A percentile compares a stretch with the other conserved stretches of the same genome.
Conservation (phyloP, 768 basidiomycete species). For the Cubamyces lactineus region DNA sequence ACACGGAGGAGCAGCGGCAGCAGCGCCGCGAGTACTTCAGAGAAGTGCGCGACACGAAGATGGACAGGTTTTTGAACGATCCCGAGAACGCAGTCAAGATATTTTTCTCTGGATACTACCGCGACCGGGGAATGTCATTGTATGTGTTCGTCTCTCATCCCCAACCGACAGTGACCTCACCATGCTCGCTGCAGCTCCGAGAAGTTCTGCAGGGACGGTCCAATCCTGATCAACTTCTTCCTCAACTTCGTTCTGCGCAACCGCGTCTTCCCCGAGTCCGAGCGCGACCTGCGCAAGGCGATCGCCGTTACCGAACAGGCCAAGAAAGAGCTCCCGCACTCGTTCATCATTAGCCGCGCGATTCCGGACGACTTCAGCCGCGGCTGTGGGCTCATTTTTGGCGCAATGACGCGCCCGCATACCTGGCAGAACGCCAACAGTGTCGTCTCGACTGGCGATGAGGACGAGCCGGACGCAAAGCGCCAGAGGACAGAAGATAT, state of each 20-base stretch:
- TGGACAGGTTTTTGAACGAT: conserved; percentile 59
- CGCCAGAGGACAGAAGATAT: conserved; percentile 27
- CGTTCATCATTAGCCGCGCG: conserved; percentile 47
- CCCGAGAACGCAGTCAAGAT: conserved; percentile 61
- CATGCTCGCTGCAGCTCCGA: conserved; percentile 42
- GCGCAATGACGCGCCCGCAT: conserved; percentile 27
- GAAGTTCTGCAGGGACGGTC: conserved; percentile 49
- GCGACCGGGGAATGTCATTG: conserved; percentile 72
- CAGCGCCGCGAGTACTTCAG: conserved; percentile 27
- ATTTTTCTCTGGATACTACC: conserved; percentile 73
- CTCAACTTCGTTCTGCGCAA: conserved; percentile 62
- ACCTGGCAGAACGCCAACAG: conserved; percentile 16
- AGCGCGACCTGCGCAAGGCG: conserved; percentile 50
- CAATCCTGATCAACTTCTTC: conserved; percentile 63
- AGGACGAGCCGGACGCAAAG: conserved; percentile 36
- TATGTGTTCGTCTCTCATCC: conserved; percentile 34
- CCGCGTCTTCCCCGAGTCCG: conserved; percentile 55
- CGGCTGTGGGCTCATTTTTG: conserved; percentile 55
- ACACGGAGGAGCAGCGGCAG: conserved; percentile 22
- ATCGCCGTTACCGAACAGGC: conserved; percentile 48
- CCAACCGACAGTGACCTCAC: not conserved
- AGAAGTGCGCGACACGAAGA: conserved; percentile 31
- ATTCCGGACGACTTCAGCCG: conserved; percentile 55
- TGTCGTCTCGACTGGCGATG: conserved; percentile 21
- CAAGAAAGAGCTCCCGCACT: conserved; percentile 53